Base-by-base conservation (phyloP, 2,329 filamentous ascomycete genomes). In the Coniella lustricola region DNA sequence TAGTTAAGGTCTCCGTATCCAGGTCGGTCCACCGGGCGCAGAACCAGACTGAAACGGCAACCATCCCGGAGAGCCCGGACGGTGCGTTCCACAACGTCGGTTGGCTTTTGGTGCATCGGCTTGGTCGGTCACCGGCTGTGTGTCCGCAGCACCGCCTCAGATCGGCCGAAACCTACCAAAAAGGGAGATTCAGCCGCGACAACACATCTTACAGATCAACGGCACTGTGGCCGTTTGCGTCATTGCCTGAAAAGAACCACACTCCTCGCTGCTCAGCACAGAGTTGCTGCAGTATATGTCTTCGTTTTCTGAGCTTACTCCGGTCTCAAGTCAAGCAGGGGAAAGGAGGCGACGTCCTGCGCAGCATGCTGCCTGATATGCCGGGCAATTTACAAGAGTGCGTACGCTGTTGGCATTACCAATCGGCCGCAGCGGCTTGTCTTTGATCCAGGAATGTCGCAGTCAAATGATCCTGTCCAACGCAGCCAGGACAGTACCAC, bases 1-100 rank as follows among this genome's bases (percentile, higher is more conserved):
- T 29, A 29, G 25, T 29, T 29, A 29, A 29, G 25, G 25, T 5
- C 25, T 32, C 9, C 31, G 10, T 21, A 20, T 29, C n/a, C 25
- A n/a, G 10, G 43, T 37, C 35, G 35, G 43, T 38, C 33, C 43
- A 45, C 33, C 34, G 21, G 43, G 44, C 17, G 44, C 44, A 46
- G 16, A 29, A 39, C 29, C 16, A 33, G 25, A 46, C 44, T 25
- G 44, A 46, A 34, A 46, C 18, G 36, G 44, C 8, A 39, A 33
- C 25, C 36, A 21, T 39, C 36, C 35, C 44, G 44, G 36, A 34
- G 20, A 22, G 35, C n/a, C 21, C 43, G 43, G 43, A 32, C 16
- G 34, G n/a, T 38, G 21, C 25, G 43, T 40, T 32, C 18, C 41
- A 44, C 44, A 25, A 34, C 44, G 39, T 32, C 29, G 44, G 36